A percentile compares a stretch with the other conserved stretches of the same genome.
Evolutionary conservation across 768 basidiomycete species (phyloP).

Genomic region (Dentipellis sp.): DNA sequence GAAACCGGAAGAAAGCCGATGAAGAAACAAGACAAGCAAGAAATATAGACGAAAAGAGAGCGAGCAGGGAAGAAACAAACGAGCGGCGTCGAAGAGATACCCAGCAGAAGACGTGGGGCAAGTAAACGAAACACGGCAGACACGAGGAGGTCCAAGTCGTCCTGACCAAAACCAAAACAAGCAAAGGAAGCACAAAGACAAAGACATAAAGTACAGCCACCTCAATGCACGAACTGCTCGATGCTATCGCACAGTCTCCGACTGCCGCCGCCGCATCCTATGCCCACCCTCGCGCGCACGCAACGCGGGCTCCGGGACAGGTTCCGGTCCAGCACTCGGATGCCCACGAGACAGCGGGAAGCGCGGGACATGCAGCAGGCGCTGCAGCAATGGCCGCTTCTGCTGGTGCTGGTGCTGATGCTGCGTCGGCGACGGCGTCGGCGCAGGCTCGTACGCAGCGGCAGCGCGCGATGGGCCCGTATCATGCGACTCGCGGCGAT

Average conservation of each 20-base stretch:
- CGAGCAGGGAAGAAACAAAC: not conserved
- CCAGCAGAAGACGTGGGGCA: not conserved
- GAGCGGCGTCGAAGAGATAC: not conserved
- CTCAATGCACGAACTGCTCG: no score
- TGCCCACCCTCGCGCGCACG: not conserved
- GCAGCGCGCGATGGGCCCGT: not conserved
- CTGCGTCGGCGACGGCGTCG: not conserved
- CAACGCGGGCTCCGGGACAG: not conserved
- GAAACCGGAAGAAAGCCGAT: not conserved
- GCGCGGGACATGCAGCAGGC: slow-evolving; percentile 10
- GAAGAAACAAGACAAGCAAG: not conserved
- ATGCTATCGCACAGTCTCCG: not conserved
- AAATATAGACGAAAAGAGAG: not conserved
- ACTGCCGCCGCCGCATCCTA: not conserved
- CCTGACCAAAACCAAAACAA: not conserved
- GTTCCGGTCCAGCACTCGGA: not conserved
- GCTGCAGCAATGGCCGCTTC: slow-evolving; percentile 13
- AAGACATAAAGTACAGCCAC: not conserved
- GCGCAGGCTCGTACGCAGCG: not conserved
- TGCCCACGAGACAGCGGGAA: slow-evolving; percentile 1
- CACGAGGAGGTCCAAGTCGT: not conserved
- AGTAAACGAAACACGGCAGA: not conserved
- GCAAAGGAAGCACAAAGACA: not conserved
- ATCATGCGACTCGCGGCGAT: slow-evolving; percentile 3
- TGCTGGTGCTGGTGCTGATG: slow-evolving; percentile 1